Evolutionary conservation across 2,329 filamentous ascomycete genomes (phyloP).

Genomic region (Colletotrichum kahawae): DNA sequence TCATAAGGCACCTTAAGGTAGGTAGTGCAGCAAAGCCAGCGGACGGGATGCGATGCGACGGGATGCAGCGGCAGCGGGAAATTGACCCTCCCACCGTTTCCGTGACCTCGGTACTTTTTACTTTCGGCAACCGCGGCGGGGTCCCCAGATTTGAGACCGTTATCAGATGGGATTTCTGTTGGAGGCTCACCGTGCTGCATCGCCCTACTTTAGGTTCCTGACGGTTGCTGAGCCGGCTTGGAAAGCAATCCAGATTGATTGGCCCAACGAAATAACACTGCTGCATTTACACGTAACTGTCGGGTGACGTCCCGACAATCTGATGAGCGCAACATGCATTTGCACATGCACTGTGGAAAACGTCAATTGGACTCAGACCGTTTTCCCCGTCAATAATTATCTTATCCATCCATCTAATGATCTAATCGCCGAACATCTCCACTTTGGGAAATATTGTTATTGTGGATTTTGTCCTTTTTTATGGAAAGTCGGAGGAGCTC

Average conservation of each 20-base stretch:
- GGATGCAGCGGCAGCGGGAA: background rate
- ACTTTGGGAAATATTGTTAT: background rate
- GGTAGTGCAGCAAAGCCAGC: background rate
- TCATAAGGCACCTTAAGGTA: background rate
- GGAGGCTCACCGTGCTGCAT: background rate
- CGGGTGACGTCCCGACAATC: background rate
- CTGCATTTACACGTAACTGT: background rate
- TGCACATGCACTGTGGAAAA: background rate
- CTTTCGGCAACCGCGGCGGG: conserved; percentile 12
- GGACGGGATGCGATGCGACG: background rate
- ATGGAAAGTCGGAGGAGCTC: background rate
- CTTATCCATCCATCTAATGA: background rate
- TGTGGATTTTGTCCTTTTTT: background rate
- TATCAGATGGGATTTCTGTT: conserved; percentile 14
- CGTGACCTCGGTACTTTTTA: conserved; percentile 13
- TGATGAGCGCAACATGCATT: background rate
- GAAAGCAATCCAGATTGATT: background rate
- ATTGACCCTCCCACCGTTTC: background rate
- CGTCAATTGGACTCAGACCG: background rate
- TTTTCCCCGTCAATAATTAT: background rate
- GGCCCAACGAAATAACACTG: background rate
- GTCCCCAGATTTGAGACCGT: conserved; percentile 6
- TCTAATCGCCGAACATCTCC: background rate
- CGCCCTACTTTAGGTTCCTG: background rate
- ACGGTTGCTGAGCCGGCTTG: background rate